Conservation (phyloP, 805 yeast species). For the Starmerella riodocensis region DNA sequence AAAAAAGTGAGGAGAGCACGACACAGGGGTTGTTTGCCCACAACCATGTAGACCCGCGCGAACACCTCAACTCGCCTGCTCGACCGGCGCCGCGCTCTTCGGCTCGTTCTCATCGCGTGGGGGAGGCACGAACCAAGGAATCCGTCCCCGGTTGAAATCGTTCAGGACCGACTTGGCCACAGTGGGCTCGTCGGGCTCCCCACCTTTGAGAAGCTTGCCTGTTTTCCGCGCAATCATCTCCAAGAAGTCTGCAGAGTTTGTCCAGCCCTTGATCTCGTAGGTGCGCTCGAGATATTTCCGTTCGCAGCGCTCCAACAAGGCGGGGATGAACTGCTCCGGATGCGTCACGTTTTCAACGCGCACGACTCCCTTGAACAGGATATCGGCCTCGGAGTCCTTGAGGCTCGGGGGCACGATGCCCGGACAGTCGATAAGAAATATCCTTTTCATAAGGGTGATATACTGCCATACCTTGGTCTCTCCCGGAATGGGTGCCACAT, state of each 20-base stretch:
- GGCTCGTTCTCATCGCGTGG: constrained; percentile 45
- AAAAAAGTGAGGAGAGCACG: too few species aligned
- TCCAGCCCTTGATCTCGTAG: constrained; percentile 88
- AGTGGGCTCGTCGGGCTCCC: constrained; percentile 93
- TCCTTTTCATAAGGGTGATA: constrained; percentile 90
- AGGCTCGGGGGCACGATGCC: constrained; percentile 95
- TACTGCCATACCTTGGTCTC: constrained; percentile 99
- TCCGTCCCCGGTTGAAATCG: constrained; percentile 93
- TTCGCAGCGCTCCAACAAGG: constrained; percentile 71
- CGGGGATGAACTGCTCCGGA: constrained; percentile 93
- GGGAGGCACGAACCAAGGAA: constrained; percentile 96
- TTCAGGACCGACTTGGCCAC: constrained; percentile 80
- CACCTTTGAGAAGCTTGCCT: constrained; percentile 89
- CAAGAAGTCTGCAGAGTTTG: constrained; percentile 57
- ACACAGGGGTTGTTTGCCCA: too few species aligned
- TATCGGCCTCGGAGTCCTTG: constrained; percentile 82
- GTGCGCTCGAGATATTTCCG: constrained; percentile 87
- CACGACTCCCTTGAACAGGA: constrained; percentile 90
- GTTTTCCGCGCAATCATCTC: constrained; percentile 85
- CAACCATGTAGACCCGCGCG: too few species aligned
- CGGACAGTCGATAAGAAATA: constrained; percentile 93
- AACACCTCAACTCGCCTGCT: neutral
- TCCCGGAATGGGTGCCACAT: constrained; percentile 97
- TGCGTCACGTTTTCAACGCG: constrained; percentile 94
- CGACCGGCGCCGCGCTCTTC: neutral